These are phyloP conservation scores for Cryptomeria japonica DNA, from an alignment of 75 land plant species.

Conservation along the genomic window DNA sequence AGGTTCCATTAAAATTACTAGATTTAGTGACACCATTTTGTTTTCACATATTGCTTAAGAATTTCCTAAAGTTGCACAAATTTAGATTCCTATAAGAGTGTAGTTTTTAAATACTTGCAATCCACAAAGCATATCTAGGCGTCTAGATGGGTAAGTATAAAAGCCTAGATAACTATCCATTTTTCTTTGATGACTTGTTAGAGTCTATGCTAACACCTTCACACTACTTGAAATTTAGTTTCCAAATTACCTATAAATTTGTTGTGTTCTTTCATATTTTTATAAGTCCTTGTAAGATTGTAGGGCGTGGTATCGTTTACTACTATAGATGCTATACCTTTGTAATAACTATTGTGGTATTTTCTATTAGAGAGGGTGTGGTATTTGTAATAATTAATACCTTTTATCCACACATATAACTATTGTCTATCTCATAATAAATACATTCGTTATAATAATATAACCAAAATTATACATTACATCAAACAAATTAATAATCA, in stretches of 20 bases:
- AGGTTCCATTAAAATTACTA: too few relatives aligned
- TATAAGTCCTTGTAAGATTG: not conserved
- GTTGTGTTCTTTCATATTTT: not conserved
- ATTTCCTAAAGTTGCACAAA: too few relatives aligned
- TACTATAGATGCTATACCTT: constrained; percentile 61
- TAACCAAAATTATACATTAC: too few relatives aligned
- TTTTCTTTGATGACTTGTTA: constrained; percentile 64
- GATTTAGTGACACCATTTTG: too few relatives aligned
- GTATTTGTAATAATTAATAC: too few relatives aligned
- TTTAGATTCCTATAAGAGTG: not conserved
- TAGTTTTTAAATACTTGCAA: not conserved
- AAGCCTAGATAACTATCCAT: constrained; percentile 76
- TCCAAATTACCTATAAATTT: not conserved
- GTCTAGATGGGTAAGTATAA: constrained; percentile 75
- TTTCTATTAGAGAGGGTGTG: too few relatives aligned
- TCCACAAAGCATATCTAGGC: not conserved
- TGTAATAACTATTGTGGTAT: too few relatives aligned
- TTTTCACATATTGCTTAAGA: too few relatives aligned
- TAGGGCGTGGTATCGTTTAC: not conserved
- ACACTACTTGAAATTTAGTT: constrained; percentile 40
- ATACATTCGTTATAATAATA: too few relatives aligned
- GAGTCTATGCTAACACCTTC: constrained; percentile 39
- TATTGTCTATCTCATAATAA: too few relatives aligned
- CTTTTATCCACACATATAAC: too few relatives aligned
- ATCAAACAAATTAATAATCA: too few relatives aligned